phyloP scores from a whole-genome alignment of 805 yeast genomes.

The Zygosaccharomyces kombuchaensis region DNA sequence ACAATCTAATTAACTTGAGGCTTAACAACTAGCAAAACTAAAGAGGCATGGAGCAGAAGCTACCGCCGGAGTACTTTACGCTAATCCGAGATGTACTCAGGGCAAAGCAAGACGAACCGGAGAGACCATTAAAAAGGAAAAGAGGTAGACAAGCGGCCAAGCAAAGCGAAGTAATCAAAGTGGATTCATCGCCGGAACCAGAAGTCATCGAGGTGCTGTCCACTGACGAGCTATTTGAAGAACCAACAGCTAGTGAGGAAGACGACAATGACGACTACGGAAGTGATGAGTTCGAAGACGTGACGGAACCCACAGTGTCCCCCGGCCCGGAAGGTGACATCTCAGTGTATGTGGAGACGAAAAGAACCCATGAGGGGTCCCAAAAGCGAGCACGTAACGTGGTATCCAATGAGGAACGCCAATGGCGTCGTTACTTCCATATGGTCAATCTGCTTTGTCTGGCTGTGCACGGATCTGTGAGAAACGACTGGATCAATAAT shows the following conservation, averaged over 20 bases:
- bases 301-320: conserved; percentile 15
- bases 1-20: no score
- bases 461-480: conserved; percentile 59
- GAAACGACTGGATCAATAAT: conserved; percentile 74
- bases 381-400: conserved; percentile 31
- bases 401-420: conserved; percentile 53
- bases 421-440: conserved; percentile 51
- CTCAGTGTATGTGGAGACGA: conserved; percentile 26
- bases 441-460: conserved; percentile 52
- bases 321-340: conserved; percentile 23
- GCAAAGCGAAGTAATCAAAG: conserved; percentile 4
- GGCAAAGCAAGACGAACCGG: conserved; percentile 18
- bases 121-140: conserved; percentile 19
- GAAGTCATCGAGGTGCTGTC: conserved; percentile 13
- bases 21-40: not conserved
- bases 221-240: conserved; percentile 2
- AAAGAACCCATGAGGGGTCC: conserved; percentile 17
- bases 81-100: conserved; percentile 28
- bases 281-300: conserved; percentile 26
- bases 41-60: conserved; percentile 20
- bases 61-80: conserved; percentile 33
- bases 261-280: conserved; percentile 25
- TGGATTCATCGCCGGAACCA: conserved; percentile 7
- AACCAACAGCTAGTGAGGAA: not conserved
- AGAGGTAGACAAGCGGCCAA: conserved; percentile 7